Conservation (phyloP, 169 alveolate genomes). For the Toxoplasma gondii region DNA sequence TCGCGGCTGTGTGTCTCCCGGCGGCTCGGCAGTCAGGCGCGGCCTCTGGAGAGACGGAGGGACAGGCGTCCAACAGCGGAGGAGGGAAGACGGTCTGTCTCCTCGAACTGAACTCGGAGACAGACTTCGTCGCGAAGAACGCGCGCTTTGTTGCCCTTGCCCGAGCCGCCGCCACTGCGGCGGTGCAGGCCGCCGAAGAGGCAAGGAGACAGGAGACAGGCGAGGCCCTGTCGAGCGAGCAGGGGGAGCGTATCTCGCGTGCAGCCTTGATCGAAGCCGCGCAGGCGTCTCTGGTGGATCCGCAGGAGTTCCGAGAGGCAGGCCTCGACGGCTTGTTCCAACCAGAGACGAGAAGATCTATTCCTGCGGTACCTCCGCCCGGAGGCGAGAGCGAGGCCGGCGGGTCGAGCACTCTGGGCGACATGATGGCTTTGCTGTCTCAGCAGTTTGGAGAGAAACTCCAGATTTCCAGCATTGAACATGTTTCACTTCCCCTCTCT, state of each 20-base stretch:
- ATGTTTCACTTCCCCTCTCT: not conserved
- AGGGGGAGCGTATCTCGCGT: not conserved
- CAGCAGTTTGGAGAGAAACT: conserved; percentile 31
- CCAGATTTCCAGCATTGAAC: not conserved
- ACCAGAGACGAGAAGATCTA: not conserved
- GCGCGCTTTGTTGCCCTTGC: conserved; percentile 30
- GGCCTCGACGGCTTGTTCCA: not conserved
- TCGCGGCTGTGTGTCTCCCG: not conserved
- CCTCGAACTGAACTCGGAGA: not conserved
- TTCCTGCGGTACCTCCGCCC: not conserved
- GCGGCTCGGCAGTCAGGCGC: not conserved
- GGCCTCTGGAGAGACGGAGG: too few species aligned
- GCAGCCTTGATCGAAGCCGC: not conserved
- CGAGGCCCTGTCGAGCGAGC: not conserved
- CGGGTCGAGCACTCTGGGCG: not conserved
- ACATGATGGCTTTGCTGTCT: not conserved
- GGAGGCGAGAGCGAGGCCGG: not conserved
- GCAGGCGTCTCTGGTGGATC: not conserved
- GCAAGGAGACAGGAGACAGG: not conserved
- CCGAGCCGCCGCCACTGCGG: not conserved
- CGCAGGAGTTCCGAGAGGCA: not conserved
- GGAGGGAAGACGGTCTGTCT: not conserved
- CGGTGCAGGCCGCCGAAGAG: not conserved
- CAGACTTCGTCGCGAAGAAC: conserved; percentile 8
- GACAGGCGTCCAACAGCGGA: not conserved